Conservation (phyloP, 192 early-diverging fungal species). For the Podila minutissima region DNA sequence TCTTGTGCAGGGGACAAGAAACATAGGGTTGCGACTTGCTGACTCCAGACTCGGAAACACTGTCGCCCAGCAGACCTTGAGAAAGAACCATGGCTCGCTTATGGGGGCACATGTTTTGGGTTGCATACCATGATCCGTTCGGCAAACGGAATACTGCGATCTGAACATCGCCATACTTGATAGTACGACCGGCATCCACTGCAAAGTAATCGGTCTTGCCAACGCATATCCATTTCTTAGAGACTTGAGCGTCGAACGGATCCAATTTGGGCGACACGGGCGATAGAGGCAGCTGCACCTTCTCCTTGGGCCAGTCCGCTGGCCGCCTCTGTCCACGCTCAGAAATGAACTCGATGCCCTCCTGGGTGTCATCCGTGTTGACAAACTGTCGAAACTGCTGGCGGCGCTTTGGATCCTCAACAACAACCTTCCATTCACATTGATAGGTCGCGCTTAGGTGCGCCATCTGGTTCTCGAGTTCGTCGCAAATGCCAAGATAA, state of each 20-base stretch:
- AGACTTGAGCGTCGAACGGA: conserved; percentile 11
- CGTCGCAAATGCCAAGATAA: conserved; percentile 67
- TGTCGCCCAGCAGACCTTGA: conserved; percentile 63
- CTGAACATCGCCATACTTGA: conserved; percentile 71
- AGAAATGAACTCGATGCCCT: conserved; percentile 63
- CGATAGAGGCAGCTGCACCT: conserved; percentile 20
- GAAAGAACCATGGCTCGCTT: conserved; percentile 77
- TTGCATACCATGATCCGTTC: conserved; percentile 69
- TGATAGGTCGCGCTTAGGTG: conserved; percentile 65
- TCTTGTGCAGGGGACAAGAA: conserved; percentile 76
- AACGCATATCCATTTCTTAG: conserved; percentile 50
- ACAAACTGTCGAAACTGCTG: conserved; percentile 69
- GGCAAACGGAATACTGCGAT: conserved; percentile 67
- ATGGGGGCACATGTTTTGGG: conserved; percentile 82
- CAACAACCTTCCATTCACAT: conserved; percentile 74
- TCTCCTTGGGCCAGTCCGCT: conserved; percentile 66
- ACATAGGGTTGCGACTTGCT: conserved; percentile 59
- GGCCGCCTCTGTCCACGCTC: conserved; percentile 74
- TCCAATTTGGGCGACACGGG: conserved; percentile 15
- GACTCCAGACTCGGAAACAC: conserved; percentile 17
- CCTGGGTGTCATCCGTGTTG: conserved; percentile 60
- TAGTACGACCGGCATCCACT: conserved; percentile 56
- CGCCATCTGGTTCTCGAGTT: conserved; percentile 75
- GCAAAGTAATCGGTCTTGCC: conserved; percentile 53
- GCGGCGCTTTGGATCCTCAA: conserved; percentile 64